phyloP scores from a whole-genome alignment of 169 alveolate species.

The Sarcocystis neurona region DNA sequence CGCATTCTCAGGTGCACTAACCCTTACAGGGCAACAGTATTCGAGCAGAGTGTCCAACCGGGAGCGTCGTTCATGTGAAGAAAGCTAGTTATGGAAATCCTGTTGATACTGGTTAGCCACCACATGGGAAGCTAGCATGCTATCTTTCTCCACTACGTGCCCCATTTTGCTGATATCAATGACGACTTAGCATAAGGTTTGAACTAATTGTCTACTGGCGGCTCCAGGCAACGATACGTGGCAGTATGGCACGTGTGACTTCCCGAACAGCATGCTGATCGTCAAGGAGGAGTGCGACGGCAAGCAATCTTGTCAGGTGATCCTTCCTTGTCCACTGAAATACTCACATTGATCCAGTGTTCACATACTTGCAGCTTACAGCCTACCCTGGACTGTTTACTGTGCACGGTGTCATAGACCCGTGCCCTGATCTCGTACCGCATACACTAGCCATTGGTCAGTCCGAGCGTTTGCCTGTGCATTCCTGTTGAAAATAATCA shows the following conservation, averaged over 20 bases:
- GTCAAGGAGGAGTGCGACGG: conserved; percentile 15
- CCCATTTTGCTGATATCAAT: too few relatives aligned
- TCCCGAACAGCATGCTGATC: neutral
- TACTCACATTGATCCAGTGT: neutral
- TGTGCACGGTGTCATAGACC: conserved; percentile 9
- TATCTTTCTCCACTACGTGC: too few relatives aligned
- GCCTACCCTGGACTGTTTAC: neutral
- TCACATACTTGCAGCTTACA: neutral
- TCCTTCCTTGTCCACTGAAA: neutral
- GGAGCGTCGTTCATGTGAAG: conserved; percentile 8
- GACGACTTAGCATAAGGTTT: neutral
- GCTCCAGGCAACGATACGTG: conserved; percentile 13
- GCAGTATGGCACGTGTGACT: conserved; percentile 14
- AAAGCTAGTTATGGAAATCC: conserved; percentile 46
- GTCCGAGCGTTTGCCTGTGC: too few relatives aligned
- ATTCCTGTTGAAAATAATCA: too few relatives aligned
- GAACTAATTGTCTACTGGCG: neutral
- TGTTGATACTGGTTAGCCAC: neutral
- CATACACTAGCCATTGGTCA: neutral
- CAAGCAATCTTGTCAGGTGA: conserved; percentile 25
- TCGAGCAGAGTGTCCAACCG: conserved; percentile 40
- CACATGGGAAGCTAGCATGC: too few relatives aligned
- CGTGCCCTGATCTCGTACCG: neutral
- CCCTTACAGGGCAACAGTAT: conserved; percentile 29
- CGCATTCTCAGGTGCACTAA: too few relatives aligned